Evolutionary conservation across 192 early-diverging fungal species (phyloP).

Genomic region (Gonapodya sp.): DNA sequence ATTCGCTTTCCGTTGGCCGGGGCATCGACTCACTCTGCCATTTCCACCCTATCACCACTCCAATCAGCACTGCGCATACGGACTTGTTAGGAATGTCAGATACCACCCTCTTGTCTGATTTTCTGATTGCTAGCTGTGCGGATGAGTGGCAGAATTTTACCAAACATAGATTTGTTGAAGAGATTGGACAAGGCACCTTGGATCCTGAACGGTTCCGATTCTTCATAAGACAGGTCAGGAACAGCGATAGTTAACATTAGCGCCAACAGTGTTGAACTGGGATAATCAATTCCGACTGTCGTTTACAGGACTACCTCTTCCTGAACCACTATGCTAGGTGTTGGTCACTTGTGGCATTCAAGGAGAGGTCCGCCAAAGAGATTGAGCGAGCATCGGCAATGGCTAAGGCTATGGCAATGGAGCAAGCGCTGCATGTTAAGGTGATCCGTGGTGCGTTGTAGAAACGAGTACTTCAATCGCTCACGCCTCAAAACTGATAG

Average conservation of each 20-base stretch:
- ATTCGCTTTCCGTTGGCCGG: constrained; percentile 46
- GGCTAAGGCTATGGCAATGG: constrained; percentile 53
- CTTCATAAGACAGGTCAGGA: constrained; percentile 49
- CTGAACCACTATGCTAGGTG: constrained; percentile 68
- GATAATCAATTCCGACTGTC: no score
- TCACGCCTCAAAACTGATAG: no score
- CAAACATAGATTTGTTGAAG: constrained; percentile 63
- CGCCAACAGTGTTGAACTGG: no score
- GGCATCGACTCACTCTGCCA: constrained; percentile 67
- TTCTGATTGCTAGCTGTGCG: constrained; percentile 34
- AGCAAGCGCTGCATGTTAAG: constrained; percentile 57
- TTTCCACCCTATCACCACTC: constrained; percentile 32
- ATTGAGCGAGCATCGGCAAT: constrained; percentile 50
- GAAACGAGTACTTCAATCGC: no score
- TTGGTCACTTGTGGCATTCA: constrained; percentile 66
- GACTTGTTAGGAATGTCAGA: neutral
- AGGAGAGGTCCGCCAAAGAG: constrained; percentile 45
- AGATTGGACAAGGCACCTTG: constrained; percentile 65
- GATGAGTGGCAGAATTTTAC: constrained; percentile 58
- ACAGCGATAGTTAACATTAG: no score
- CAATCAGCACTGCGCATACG: no score
- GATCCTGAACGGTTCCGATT: constrained; percentile 57
- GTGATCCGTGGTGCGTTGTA: no score
- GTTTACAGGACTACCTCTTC: constrained; percentile 68
- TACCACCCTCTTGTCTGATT: neutral